Percentiles rank a stretch among this genome's conserved stretches.
These are phyloP conservation scores for Entophlyctis luteolus DNA, from an alignment of 192 early-diverging fungal species.

Conservation along the genomic window DNA sequence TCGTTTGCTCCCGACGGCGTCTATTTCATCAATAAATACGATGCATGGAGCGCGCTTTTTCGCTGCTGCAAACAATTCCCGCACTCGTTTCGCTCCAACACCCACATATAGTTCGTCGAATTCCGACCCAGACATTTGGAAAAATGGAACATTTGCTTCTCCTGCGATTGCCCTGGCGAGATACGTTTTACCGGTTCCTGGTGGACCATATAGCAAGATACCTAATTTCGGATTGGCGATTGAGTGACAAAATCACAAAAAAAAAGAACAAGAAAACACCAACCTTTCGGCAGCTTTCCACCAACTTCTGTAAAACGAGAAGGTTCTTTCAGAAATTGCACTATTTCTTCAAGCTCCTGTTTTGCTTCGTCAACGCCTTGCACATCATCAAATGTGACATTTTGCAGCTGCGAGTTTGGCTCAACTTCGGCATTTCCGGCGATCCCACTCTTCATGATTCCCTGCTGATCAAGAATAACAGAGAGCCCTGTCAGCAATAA, in stretches of 20 bases:
- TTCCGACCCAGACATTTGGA: constrained; percentile 97
- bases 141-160: constrained; percentile 96
- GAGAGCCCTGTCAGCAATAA: constrained; percentile 50
- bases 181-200: constrained; percentile 97
- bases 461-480: constrained; percentile 56
- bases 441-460: constrained; percentile 48
- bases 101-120: constrained; percentile 99
- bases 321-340: constrained; percentile 91
- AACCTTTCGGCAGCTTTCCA: constrained; percentile 93
- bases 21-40: constrained; percentile 98
- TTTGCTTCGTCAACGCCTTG: constrained; percentile 98
- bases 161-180: constrained; percentile 94
- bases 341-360: constrained; percentile 92
- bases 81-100: constrained; percentile 82
- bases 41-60: constrained; percentile 53
- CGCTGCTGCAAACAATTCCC: constrained; percentile 75
- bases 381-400: constrained; percentile 87
- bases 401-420: constrained; percentile 44
- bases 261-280: constrained; percentile 17
- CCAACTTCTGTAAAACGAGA: constrained; percentile 87
- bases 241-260: no score
- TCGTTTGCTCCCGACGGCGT: constrained; percentile 93
- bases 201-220: constrained; percentile 67
- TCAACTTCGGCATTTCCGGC: constrained; percentile 46
- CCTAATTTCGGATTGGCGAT: no score